Percentiles rank a stretch among this genome's conserved stretches.
phyloP scores from a whole-genome alignment of 2,329 filamentous ascomycete genomes.

The Grosmannia huntii region DNA sequence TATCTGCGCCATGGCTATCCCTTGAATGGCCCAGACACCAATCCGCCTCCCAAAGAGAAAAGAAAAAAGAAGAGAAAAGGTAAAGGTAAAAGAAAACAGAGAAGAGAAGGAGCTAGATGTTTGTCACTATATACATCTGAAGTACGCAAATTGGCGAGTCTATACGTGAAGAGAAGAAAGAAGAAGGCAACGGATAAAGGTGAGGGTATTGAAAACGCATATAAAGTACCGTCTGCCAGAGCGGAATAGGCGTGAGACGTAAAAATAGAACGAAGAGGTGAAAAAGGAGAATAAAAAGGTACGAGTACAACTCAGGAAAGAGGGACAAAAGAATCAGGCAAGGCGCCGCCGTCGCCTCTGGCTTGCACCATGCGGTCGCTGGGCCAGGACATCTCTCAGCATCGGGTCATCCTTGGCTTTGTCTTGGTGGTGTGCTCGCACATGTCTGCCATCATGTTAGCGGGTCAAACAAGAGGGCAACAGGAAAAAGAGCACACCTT shows the following conservation, averaged over 20 bases:
- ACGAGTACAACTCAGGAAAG: not conserved
- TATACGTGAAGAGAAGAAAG: not conserved
- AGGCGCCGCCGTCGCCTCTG: constrained; percentile 52
- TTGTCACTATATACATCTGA: not conserved
- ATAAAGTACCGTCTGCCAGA: not conserved
- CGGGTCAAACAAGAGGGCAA: not conserved
- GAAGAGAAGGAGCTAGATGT: not conserved
- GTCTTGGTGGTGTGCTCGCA: constrained; percentile 81
- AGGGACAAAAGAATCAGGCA: not conserved
- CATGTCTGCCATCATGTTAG: constrained; percentile 48
- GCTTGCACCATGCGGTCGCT: constrained; percentile 71
- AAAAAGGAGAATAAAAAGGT: not conserved
- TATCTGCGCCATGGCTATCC: not conserved
- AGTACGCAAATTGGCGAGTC: not conserved
- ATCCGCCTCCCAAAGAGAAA: not conserved
- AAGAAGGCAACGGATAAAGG: not conserved
- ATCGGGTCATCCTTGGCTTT: constrained; percentile 77
- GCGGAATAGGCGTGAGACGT: not conserved
- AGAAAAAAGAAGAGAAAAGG: not conserved
- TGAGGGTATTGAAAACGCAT: not conserved
- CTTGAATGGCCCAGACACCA: not conserved
- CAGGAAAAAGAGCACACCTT: constrained; percentile 44
- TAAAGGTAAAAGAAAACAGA: not conserved
- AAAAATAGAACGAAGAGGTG: not conserved
- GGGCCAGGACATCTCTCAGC: constrained; percentile 72